A percentile compares a stretch with the other conserved stretches of the same genome.
These are phyloP conservation scores for Russula foetens DNA, from an alignment of 768 basidiomycete species.

Conservation along the genomic window DNA sequence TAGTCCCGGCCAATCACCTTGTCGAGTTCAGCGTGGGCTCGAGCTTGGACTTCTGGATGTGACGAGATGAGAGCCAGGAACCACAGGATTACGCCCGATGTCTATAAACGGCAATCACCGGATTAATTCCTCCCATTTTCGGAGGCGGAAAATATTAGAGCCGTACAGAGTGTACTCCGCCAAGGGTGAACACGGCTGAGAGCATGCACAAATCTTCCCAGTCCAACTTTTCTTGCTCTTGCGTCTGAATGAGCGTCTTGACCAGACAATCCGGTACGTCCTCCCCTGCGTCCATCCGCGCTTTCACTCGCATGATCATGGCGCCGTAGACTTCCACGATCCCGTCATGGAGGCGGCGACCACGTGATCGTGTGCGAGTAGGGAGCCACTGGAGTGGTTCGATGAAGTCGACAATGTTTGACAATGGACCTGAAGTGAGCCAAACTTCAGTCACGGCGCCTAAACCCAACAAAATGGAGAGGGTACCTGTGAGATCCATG, in stretches of 20 bases:
- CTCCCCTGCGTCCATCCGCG: constrained; percentile 26
- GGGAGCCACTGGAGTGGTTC: constrained; percentile 35
- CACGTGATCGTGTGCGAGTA: constrained; percentile 32
- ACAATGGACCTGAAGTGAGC: constrained; percentile 31
- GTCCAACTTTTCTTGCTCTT: constrained; percentile 26
- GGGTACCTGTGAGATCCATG: constrained; percentile 30
- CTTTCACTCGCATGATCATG: constrained; percentile 26
- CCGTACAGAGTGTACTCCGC: constrained; percentile 28
- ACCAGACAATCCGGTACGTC: constrained; percentile 30
- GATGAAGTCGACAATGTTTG: constrained; percentile 40
- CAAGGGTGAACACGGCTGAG: constrained; percentile 28
- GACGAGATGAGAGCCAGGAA: constrained; percentile 22
- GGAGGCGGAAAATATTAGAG: neutral
- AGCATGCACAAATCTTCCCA: constrained; percentile 31
- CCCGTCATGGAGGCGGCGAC: constrained; percentile 31
- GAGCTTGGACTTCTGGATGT: constrained; percentile 24
- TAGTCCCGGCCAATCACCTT: constrained; percentile 21
- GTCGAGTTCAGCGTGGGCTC: constrained; percentile 27
- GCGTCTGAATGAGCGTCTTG: constrained; percentile 26
- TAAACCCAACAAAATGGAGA: neutral
- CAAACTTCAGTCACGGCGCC: neutral
- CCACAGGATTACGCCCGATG: constrained; percentile 30
- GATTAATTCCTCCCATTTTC: constrained; percentile 1
- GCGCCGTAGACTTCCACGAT: constrained; percentile 28
- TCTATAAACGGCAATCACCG: constrained; percentile 20